Percentiles rank a stretch among this genome's conserved stretches.
Evolutionary conservation across 192 early-diverging fungal species (phyloP).

Genomic region (Podila epigama): DNA sequence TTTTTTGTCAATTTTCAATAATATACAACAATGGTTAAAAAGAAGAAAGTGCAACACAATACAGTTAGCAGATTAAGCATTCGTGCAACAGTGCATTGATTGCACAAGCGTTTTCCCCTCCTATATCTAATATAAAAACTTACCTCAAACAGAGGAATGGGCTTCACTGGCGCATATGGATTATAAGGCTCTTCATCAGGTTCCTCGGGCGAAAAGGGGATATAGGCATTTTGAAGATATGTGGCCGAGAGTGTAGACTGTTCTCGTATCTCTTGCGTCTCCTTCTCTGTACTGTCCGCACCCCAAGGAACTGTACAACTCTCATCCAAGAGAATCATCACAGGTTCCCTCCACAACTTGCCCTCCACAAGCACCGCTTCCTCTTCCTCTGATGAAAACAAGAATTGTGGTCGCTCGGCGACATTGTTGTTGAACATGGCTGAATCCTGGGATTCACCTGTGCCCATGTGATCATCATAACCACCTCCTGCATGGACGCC

Average conservation of each 20-base stretch:
- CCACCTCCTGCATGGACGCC: background rate
- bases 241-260: background rate
- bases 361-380: background rate
- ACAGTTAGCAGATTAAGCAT: background rate
- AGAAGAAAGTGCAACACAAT: background rate
- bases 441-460: too few species aligned
- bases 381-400: background rate
- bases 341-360: background rate
- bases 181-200: conserved; percentile 11
- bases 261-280: conserved; percentile 10
- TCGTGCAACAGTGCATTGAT: background rate
- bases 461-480: background rate
- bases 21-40: background rate
- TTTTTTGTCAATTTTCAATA: background rate
- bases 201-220: conserved; percentile 21
- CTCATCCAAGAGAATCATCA: background rate
- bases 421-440: too few species aligned
- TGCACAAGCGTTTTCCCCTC: background rate
- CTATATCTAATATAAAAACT: background rate
- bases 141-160: conserved; percentile 9
- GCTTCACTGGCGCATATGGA: background rate
- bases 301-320: background rate
- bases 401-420: background rate
- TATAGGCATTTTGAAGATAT: conserved; percentile 4
- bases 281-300: conserved; percentile 10